phyloP scores from a whole-genome alignment of 2,329 filamentous ascomycete genomes.

The Tolypocladium pustulatum region DNA sequence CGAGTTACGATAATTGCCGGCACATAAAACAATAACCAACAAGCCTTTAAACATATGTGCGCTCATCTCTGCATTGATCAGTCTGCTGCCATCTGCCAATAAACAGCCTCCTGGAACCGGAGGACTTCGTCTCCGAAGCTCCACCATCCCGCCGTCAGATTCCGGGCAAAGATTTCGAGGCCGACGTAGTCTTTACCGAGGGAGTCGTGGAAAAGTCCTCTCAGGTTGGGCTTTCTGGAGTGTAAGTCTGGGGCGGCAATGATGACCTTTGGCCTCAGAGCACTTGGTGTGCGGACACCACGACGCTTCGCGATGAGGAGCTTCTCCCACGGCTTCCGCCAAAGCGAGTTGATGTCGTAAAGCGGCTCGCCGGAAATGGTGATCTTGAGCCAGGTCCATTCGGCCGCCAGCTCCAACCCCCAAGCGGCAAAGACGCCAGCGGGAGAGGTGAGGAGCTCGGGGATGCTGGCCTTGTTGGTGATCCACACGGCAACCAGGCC shows the following conservation, averaged over 20 bases:
- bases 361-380: slow-evolving; percentile 56
- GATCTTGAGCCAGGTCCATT: slow-evolving; percentile 75
- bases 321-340: slow-evolving; percentile 70
- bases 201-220: slow-evolving; percentile 45
- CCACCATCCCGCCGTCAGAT: slow-evolving; percentile 67
- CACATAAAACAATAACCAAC: slow-evolving; percentile 11
- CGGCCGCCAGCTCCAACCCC: slow-evolving; percentile 54
- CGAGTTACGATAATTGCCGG: slow-evolving; percentile 8
- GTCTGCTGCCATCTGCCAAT: slow-evolving; percentile 27
- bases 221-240: slow-evolving; percentile 67
- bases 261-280: slow-evolving; percentile 40
- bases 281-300: slow-evolving; percentile 14
- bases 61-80: slow-evolving; percentile 7
- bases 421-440: slow-evolving; percentile 53
- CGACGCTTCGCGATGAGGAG: slow-evolving; percentile 49
- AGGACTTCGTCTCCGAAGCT: slow-evolving; percentile 67
- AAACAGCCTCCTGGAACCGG: slow-evolving; percentile 51
- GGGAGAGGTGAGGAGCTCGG: slow-evolving; percentile 40
- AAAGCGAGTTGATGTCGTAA: slow-evolving; percentile 45
- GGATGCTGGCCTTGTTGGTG: slow-evolving; percentile 57
- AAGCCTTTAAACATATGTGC: slow-evolving; percentile 1
- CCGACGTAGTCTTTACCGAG: slow-evolving; percentile 41
- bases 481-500: slow-evolving; percentile 65
- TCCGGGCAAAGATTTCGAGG: slow-evolving; percentile 69
- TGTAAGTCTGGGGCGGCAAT: slow-evolving; percentile 65